A percentile compares a stretch with the other conserved stretches of the same genome.
Evolutionary conservation across 805 yeast species (phyloP).

Genomic region (Sporopachydermia lactativora): DNA sequence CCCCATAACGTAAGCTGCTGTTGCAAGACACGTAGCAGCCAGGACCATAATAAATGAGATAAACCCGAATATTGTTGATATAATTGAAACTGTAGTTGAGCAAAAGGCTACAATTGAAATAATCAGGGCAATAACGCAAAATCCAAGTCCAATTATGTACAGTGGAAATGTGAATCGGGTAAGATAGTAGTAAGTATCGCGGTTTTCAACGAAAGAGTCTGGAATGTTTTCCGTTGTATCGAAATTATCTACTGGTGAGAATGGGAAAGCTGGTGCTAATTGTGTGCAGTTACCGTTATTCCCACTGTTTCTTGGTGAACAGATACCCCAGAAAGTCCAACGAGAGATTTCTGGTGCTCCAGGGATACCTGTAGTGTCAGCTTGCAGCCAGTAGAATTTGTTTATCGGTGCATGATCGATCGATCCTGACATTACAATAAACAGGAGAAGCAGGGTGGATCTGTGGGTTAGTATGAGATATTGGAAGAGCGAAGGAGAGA

Average conservation of each 20-base stretch:
- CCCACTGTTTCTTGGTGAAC: conserved; percentile 32
- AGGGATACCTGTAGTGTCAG: conserved; percentile 45
- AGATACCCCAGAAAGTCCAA: conserved; percentile 73
- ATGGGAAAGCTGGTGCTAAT: conserved; percentile 63
- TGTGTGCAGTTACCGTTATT: conserved; percentile 34
- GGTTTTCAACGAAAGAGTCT: conserved; percentile 28
- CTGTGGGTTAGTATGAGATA: no score
- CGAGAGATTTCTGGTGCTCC: conserved; percentile 33
- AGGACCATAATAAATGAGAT: neutral
- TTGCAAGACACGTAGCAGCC: neutral
- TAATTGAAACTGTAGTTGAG: conserved; percentile 11
- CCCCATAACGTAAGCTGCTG: conserved; percentile 55
- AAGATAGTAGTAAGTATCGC: conserved; percentile 45
- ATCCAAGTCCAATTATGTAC: conserved; percentile 40
- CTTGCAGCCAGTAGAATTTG: conserved; percentile 68
- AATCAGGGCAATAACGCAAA: conserved; percentile 33
- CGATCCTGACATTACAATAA: conserved; percentile 55
- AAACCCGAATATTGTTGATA: conserved; percentile 5
- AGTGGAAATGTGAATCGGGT: conserved; percentile 60
- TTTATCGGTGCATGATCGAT: conserved; percentile 38
- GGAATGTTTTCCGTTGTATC: conserved; percentile 41
- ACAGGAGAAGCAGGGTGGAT: conserved; percentile 39
- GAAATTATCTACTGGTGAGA: conserved; percentile 72
- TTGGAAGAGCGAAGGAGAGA: no score
- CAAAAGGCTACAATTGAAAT: conserved; percentile 18